phyloP scores from a whole-genome alignment of 2,329 filamentous ascomycete species.

The Penicillium sp. region DNA sequence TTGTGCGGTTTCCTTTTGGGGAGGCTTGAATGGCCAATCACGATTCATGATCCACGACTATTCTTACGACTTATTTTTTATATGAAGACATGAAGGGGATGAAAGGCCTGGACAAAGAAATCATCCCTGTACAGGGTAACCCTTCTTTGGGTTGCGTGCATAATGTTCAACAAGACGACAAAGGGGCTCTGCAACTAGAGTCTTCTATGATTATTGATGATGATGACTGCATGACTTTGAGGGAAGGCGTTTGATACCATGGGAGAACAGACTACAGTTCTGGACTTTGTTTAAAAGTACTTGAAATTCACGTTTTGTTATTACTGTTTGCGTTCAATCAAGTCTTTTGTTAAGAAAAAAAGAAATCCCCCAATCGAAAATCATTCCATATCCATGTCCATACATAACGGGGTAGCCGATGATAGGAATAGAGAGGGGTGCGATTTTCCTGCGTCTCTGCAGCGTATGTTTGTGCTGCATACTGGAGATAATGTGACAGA shows the following conservation, averaged over 20 bases:
- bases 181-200: neutral
- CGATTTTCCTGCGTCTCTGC: neutral
- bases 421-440: neutral
- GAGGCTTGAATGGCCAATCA: neutral
- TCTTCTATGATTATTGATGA: constrained; percentile 8
- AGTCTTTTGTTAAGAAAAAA: neutral
- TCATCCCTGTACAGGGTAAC: neutral
- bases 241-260: constrained; percentile 3
- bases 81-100: neutral
- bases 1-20: neutral
- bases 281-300: neutral
- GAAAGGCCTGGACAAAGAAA: neutral
- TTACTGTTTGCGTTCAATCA: constrained; percentile 1
- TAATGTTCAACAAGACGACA: neutral
- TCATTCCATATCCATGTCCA: constrained; percentile 1
- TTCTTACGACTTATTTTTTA: neutral
- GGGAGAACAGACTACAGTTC: neutral
- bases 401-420: neutral
- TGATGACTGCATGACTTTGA: constrained; percentile 6
- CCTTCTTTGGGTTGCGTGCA: neutral
- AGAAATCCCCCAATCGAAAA: neutral
- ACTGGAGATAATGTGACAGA: neutral
- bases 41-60: constrained; percentile 2
- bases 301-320: constrained; percentile 3
- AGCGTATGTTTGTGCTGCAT: neutral